Evolutionary conservation across 1,284 basidiomycete genomes (phyloP), one percentile per base, ranked within the genome.

Genomic region (Exobasidium cylindrosporum): DNA sequence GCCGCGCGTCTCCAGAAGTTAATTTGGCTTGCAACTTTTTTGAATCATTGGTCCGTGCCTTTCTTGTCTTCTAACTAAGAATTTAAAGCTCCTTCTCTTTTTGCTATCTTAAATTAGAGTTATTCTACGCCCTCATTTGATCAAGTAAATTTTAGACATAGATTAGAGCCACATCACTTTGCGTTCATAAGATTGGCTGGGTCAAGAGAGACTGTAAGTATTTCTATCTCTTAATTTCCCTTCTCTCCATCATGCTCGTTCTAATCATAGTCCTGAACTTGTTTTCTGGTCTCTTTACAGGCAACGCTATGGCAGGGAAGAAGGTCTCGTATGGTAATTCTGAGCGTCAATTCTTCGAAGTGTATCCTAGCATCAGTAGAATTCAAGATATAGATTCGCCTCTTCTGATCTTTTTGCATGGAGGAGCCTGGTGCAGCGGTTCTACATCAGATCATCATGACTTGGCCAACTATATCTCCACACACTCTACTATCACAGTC

Each of bases 321-420:
- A 40, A 40, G 35, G 17, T 40, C 17, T 7, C 35, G 35, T 40
- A 40, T 17, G 35, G 35, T 7, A 40, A 17, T 10, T 40, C 35
- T 44, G 32, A 35, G 2, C 53, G 53, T 14, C 53, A 55, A 28
- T 40, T 4, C 30, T 13, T 55, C 11, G 5, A 55, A 21, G 23
- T 55, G 23, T 55, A 40, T 44, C 32, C 29, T 6, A 14, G 26
- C 3, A 6, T 6, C 17, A 5, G 26, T 40, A 13, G 29, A 13
- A 55, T 11, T n/a, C 14, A 40, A 35, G 28, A 26, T 40, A n/a
- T 14, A n/a, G 13, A 17, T 23, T 40, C 35, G 7, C 53, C 53
- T n/a, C 29, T 55, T 23, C 21, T 55, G 32, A 44, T 55, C 21
- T 55, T 40, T 28, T 4, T 55, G 11, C 53, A 55, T 44, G 53